Percentiles rank a stretch among this genome's conserved stretches.
These are phyloP conservation scores for Xylaria multiplex DNA, from an alignment of 2,329 filamentous ascomycete genomes.

Conservation along the genomic window DNA sequence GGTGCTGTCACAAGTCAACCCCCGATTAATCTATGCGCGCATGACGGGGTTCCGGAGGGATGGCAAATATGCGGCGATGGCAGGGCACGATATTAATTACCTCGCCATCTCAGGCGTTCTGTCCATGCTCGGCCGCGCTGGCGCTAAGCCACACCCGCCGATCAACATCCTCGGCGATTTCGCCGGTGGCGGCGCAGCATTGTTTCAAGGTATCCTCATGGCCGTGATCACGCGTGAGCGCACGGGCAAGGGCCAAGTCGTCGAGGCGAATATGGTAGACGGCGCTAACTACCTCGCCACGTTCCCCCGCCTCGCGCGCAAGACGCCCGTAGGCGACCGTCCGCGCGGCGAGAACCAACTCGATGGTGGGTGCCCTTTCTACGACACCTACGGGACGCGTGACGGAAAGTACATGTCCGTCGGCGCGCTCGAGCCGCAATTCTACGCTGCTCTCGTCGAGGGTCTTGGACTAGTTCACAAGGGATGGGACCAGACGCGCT, in stretches of 20 bases:
- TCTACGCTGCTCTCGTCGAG: slow-evolving; percentile 75
- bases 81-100: slow-evolving; percentile 97
- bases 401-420: slow-evolving; percentile 85
- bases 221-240: slow-evolving; percentile 74
- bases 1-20: slow-evolving; percentile 73
- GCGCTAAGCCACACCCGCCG: slow-evolving; percentile 79
- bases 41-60: slow-evolving; percentile 92
- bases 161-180: slow-evolving; percentile 90
- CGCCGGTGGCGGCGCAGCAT: slow-evolving; percentile 84
- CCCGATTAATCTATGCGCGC: slow-evolving; percentile 80
- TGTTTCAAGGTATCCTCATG: slow-evolving; percentile 84
- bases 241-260: slow-evolving; percentile 81
- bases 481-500: slow-evolving; percentile 62
- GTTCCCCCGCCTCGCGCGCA: slow-evolving; percentile 76
- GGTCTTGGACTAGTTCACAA: slow-evolving; percentile 69
- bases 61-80: slow-evolving; percentile 86
- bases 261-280: slow-evolving; percentile 98
- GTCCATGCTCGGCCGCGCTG: slow-evolving; percentile 75
- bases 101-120: slow-evolving; percentile 87
- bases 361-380: slow-evolving; percentile 88
- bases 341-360: slow-evolving; percentile 80
- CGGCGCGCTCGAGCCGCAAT: slow-evolving; percentile 89
- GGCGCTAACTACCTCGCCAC: slow-evolving; percentile 81
- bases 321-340: slow-evolving; percentile 69
- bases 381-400: slow-evolving; percentile 86